These are phyloP conservation scores for Lentinula boryana DNA, from an alignment of 768 basidiomycete genomes.

Conservation along the genomic window DNA sequence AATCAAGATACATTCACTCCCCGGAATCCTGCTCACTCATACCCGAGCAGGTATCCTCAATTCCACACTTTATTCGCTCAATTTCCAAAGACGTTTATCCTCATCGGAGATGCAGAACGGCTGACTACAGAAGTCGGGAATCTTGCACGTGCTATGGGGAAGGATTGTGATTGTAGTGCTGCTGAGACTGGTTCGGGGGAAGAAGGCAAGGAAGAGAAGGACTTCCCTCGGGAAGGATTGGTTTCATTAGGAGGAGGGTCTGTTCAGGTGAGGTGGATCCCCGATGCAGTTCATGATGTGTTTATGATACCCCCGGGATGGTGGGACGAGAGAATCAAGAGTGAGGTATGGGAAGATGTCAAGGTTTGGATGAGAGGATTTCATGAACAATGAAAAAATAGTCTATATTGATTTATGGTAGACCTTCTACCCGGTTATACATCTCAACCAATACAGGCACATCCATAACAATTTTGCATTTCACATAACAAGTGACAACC, in stretches of 20 bases:
- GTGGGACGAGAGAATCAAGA: constrained; percentile 36
- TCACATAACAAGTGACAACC: too few relatives aligned
- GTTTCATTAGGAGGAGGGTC: background rate
- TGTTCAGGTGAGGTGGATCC: constrained; percentile 25
- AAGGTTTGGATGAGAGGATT: constrained; percentile 26
- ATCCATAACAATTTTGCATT: too few relatives aligned
- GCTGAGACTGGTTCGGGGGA: background rate
- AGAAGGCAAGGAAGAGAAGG: background rate
- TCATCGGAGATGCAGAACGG: constrained; percentile 47
- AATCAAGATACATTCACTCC: constrained; percentile 18
- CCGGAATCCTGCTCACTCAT: constrained; percentile 10
- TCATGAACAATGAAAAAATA: background rate
- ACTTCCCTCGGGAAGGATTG: constrained; percentile 19
- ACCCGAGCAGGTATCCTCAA: constrained; percentile 14
- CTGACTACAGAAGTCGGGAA: constrained; percentile 41
- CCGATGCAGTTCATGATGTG: constrained; percentile 39
- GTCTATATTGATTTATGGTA: too few relatives aligned
- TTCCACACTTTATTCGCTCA: constrained; percentile 37
- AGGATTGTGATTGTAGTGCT: constrained; percentile 15
- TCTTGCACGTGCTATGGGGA: constrained; percentile 31
- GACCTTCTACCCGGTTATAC: too few relatives aligned
- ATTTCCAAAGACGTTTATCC: constrained; percentile 39
- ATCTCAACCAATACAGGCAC: too few relatives aligned
- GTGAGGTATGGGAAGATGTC: constrained; percentile 31
- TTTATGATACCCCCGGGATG: constrained; percentile 34